Base-by-base conservation (phyloP, 2,329 filamentous ascomycete genomes). In the Cladosporium sp. region DNA sequence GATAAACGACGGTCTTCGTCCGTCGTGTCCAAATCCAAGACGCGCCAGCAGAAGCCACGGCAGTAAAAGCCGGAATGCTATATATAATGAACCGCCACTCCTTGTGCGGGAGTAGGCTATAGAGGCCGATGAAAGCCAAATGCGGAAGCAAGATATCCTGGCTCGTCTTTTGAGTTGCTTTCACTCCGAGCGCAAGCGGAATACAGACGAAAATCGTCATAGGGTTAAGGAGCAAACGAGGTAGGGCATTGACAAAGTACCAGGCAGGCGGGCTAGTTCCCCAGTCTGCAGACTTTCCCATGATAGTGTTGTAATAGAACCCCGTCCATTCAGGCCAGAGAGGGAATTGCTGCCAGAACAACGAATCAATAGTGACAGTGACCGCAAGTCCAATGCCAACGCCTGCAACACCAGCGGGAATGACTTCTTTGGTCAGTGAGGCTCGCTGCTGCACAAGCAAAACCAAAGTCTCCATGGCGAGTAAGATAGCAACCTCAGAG, bases 81-180 rank as follows among this genome's bases (percentile, higher is more conserved):
- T 97, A 97, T 61, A 97, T 83, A 59, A 98, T 84, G 74, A 98
- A 98, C 15, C 93, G 86, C 66, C 90, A 86, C 71, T 98, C 93
- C 67, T 98, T 98, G 72, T 98, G 93, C 0, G 92, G 91, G 54
- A 95, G 86, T 43, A 89, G 60, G 55, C 89, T 95, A 74, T 95
- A 97, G 38, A 94, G 68, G 4, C 78, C 78, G 16, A 94, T 76
- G 67, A 91, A 98, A 25, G 79, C 67, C 1, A 94, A 57, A 8
- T 80, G 78, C 0, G 93, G 90, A 2, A 84, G 59, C 3, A 87
- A 59, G 7, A 83, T 68, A 35, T 75, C 73, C 0, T 88, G 53
- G 47, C 69, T 71, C 15, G 64, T 65, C 32, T 56, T 55, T 13
- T 67, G 65, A 4, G 68, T 69, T 12, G 70, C 60, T 11, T 63